Conservation (phyloP, 371 early-diverging fungal species). For the Mucor lusitanicus region DNA sequence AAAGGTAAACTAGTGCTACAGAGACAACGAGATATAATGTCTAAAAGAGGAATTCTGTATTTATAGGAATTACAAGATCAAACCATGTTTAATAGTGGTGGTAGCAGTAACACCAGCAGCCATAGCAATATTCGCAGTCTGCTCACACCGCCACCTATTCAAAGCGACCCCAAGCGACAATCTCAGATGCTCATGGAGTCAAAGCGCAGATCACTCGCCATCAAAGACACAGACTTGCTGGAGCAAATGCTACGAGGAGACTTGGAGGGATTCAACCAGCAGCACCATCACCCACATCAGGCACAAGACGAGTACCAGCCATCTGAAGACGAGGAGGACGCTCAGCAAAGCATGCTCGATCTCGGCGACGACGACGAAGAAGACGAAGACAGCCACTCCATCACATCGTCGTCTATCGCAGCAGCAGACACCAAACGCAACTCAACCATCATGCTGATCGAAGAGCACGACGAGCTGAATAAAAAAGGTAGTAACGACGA, state of each 20-base stretch:
- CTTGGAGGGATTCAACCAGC: constrained; percentile 22
- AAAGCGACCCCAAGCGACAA: constrained; percentile 43
- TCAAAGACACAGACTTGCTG: constrained; percentile 46
- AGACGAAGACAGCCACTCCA: background rate
- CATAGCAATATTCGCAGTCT: constrained; percentile 1
- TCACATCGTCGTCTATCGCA: background rate
- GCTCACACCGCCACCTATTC: constrained; percentile 14
- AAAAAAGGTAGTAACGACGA: constrained; percentile 17
- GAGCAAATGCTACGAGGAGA: constrained; percentile 51
- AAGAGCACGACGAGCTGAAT: constrained; percentile 7
- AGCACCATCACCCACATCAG: background rate
- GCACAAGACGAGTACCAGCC: background rate
- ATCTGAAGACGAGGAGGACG: constrained; percentile 4
- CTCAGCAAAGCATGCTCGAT: background rate
- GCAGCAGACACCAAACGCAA: constrained; percentile 2
- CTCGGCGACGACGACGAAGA: background rate
- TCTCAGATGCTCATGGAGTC: constrained; percentile 55
- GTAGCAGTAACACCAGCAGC: background rate
- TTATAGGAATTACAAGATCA: constrained; percentile 27
- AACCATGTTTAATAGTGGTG: constrained; percentile 7
- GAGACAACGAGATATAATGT: background rate
- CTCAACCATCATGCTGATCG: constrained; percentile 1
- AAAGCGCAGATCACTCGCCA: constrained; percentile 47
- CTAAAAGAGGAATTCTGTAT: background rate
- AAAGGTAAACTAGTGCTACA: constrained; percentile 31